phyloP scores from a whole-genome alignment of 176 grass and related monocot genomes.

The Alopecurus myosuroides region DNA sequence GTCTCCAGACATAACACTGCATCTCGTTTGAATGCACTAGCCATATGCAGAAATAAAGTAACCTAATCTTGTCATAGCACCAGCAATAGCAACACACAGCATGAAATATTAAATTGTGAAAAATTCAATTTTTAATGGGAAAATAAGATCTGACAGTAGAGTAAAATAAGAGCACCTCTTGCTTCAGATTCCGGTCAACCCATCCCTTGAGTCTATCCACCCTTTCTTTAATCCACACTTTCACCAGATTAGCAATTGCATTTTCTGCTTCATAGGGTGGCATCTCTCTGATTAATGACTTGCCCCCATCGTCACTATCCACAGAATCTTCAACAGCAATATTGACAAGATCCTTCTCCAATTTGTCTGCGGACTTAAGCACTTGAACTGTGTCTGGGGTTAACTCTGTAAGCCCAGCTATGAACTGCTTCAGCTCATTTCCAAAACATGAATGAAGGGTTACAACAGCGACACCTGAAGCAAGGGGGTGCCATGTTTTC shows the following conservation, averaged over 20 bases:
- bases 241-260: slow-evolving; percentile 90
- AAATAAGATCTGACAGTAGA: slow-evolving; percentile 17
- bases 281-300: slow-evolving; percentile 96
- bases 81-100: slow-evolving; percentile 3
- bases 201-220: slow-evolving; percentile 88
- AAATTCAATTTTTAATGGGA: slow-evolving; percentile 4
- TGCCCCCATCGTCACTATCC: slow-evolving; percentile 98
- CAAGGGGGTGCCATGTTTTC: slow-evolving; percentile 89
- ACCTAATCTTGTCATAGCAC: not conserved
- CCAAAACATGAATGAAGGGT: slow-evolving; percentile 98
- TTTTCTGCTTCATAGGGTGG: slow-evolving; percentile 96
- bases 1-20: not conserved
- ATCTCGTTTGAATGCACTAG: not conserved
- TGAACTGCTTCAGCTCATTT: slow-evolving; percentile 94
- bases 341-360: slow-evolving; percentile 93
- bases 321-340: slow-evolving; percentile 98
- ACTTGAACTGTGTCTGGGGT: slow-evolving; percentile 93
- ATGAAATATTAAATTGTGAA: slow-evolving; percentile 15
- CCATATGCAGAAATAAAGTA: slow-evolving; percentile 14
- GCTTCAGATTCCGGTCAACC: slow-evolving; percentile 92
- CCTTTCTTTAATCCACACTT: slow-evolving; percentile 82
- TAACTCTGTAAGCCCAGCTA: slow-evolving; percentile 67
- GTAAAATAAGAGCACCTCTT: slow-evolving; percentile 58
- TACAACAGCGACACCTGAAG: slow-evolving; percentile 92
- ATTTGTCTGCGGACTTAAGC: slow-evolving; percentile 90